Conservation (phyloP, 75 land plant genomes). For the Gnetum montanum region DNA sequence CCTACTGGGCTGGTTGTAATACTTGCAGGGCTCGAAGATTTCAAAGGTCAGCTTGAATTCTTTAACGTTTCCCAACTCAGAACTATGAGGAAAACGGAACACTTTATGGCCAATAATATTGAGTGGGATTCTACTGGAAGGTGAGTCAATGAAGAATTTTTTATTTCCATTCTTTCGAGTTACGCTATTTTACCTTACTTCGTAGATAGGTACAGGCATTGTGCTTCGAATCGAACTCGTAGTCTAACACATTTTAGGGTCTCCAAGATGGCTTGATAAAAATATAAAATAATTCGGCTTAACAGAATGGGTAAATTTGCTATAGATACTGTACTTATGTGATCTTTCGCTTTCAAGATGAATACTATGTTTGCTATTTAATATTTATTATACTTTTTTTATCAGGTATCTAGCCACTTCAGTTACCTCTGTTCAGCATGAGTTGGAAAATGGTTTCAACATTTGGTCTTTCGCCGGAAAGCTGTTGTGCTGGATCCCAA, state of each 20-base stretch:
- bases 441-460: conserved; percentile 95
- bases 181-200: no score
- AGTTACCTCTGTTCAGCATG: conserved; percentile 87
- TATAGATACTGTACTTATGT: no score
- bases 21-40: conserved; percentile 82
- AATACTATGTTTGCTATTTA: no score
- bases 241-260: no score
- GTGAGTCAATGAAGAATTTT: conserved; percentile 26
- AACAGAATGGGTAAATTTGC: no score
- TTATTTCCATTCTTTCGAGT: not conserved
- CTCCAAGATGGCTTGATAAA: no score
- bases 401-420: conserved; percentile 83
- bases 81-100: conserved; percentile 87
- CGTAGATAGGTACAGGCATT: no score
- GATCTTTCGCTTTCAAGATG: no score
- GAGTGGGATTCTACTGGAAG: conserved; percentile 99
- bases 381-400: no score
- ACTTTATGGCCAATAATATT: conserved; percentile 93
- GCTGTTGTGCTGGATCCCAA: conserved; percentile 58
- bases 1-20: conserved; percentile 82
- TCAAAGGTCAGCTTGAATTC: conserved; percentile 93
- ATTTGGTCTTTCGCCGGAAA: conserved; percentile 94
- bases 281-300: no score
- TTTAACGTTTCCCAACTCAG: conserved; percentile 92
- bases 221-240: no score